Percentiles rank a stretch among this genome's conserved stretches.
Conservation (phyloP, 176 grass and related monocot genomes). For the Oryza glaberrima region DNA sequence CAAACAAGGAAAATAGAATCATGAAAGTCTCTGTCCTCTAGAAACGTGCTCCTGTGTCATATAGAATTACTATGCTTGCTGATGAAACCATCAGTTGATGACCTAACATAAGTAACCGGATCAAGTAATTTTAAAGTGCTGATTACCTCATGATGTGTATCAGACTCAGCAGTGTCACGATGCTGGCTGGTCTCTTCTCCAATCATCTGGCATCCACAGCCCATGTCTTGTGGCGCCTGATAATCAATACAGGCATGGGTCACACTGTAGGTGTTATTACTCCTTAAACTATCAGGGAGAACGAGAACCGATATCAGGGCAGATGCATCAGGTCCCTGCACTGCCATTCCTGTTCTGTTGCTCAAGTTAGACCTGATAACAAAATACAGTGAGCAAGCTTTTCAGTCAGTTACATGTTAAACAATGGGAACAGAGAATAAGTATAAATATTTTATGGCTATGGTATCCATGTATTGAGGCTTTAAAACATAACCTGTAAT, state of each 20-base stretch:
- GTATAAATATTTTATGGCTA: neutral
- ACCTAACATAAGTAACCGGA: neutral
- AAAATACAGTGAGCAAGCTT: conserved; percentile 8
- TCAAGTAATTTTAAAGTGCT: conserved; percentile 20
- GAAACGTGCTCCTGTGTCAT: neutral
- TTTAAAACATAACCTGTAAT: conserved; percentile 15
- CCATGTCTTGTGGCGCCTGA: conserved; percentile 40
- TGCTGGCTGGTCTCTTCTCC: conserved; percentile 32
- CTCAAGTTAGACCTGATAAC: neutral
- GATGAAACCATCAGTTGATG: neutral
- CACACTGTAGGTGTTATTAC: conserved; percentile 35
- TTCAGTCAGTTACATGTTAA: conserved; percentile 2
- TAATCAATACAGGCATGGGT: conserved; percentile 46
- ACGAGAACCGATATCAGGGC: neutral
- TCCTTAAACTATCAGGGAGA: neutral
- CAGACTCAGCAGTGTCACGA: conserved; percentile 40
- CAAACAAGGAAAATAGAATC: conserved; percentile 12
- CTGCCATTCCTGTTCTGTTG: conserved; percentile 21
- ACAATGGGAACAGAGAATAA: neutral
- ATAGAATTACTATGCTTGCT: neutral
- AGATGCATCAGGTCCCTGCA: conserved; percentile 23
- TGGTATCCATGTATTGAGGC: neutral
- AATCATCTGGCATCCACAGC: conserved; percentile 49
- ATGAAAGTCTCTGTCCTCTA: neutral
- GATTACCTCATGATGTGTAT: conserved; percentile 34